A percentile compares a stretch with the other conserved stretches of the same genome.
Conservation (phyloP, 108 stramenopile species). For the Pseudonitzschia multistriata region DNA sequence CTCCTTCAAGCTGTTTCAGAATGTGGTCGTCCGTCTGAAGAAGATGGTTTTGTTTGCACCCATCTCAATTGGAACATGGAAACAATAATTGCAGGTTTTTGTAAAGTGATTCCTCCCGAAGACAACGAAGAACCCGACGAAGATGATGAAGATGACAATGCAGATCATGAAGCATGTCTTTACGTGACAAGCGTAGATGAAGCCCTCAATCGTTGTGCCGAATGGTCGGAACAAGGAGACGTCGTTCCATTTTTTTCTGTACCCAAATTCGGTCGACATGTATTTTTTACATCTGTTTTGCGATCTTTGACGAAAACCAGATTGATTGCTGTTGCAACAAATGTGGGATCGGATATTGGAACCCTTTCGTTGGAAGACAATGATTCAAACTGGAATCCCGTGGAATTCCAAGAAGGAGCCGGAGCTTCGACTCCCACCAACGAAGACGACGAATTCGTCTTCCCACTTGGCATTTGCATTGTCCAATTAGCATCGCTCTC, state of each 20-base stretch:
- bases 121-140: constrained; percentile 64
- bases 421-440: constrained; percentile 62
- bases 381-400: constrained; percentile 41
- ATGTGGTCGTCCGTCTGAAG: constrained; percentile 23
- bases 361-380: constrained; percentile 33
- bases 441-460: constrained; percentile 82
- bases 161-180: constrained; percentile 45
- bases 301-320: constrained; percentile 1
- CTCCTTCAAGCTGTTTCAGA: not conserved
- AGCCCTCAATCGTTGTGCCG: constrained; percentile 16
- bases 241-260: constrained; percentile 85
- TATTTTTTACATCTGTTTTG: constrained; percentile 55
- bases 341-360: constrained; percentile 69
- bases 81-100: constrained; percentile 56
- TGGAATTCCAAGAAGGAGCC: constrained; percentile 75
- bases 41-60: constrained; percentile 42
- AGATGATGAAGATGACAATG: constrained; percentile 55
- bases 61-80: constrained; percentile 61
- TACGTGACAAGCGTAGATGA: constrained; percentile 20
- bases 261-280: constrained; percentile 71
- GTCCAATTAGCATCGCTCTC: constrained; percentile 34
- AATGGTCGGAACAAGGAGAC: constrained; percentile 64
- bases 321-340: constrained; percentile 68
- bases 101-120: constrained; percentile 51
- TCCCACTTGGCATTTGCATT: constrained; percentile 59